Conservation (phyloP, 108 stramenopile genomes). For the Fragilariopsis cylindrus region DNA sequence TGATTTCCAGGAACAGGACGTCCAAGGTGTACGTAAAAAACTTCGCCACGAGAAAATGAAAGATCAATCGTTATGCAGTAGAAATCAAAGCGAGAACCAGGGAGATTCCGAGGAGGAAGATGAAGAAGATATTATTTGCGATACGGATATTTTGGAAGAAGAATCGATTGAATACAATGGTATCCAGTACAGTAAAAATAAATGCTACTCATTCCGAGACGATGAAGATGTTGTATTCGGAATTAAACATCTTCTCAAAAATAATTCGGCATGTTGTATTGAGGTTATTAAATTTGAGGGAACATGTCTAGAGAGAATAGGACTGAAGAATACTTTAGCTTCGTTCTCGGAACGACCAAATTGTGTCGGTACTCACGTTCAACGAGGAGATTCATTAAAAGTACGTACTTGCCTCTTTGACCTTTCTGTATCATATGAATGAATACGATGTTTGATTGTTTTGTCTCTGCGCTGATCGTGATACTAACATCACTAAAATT, state of each 20-base stretch:
- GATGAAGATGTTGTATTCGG: not conserved
- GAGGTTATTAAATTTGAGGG: not conserved
- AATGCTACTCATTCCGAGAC: not conserved
- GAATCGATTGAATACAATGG: constrained; percentile 5
- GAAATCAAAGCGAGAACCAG: too few species aligned
- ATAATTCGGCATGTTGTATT: constrained; percentile 1
- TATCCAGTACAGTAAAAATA: not conserved
- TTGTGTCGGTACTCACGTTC: not conserved
- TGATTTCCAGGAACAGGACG: too few species aligned
- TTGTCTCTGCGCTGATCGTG: too few species aligned
- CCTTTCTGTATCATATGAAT: too few species aligned
- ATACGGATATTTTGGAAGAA: not conserved
- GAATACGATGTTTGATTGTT: too few species aligned
- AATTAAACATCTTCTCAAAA: constrained; percentile 1
- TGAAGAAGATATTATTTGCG: not conserved
- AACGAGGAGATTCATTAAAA: not conserved
- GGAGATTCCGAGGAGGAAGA: not conserved
- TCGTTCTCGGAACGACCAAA: not conserved
- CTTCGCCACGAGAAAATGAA: too few species aligned
- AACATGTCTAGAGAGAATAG: not conserved
- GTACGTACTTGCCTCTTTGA: not conserved
- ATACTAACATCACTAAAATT: too few species aligned
- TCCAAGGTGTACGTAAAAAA: too few species aligned
- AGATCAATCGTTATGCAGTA: too few species aligned
- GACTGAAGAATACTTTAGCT: not conserved